These are phyloP conservation scores for Ceratocystis albifundus DNA, from an alignment of 2,329 filamentous ascomycete species.

Conservation along the genomic window DNA sequence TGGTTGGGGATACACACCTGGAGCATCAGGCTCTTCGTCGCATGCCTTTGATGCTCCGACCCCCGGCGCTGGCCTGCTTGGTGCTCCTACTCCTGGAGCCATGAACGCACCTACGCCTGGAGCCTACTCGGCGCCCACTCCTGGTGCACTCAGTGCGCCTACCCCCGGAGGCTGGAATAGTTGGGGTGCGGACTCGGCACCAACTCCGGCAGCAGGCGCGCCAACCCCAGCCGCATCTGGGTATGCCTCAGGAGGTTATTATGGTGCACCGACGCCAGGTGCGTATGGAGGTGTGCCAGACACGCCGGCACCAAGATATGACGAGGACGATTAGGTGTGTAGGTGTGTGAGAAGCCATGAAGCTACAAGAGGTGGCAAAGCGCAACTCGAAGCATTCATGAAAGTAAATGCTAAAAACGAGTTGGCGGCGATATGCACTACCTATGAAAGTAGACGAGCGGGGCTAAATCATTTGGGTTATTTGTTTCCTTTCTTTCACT, in stretches of 20 bases:
- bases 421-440: not conserved
- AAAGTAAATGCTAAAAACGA: conserved; percentile 1
- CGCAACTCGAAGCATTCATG: not conserved
- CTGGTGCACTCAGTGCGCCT: conserved; percentile 50
- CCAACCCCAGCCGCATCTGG: conserved; percentile 59
- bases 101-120: conserved; percentile 62
- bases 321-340: conserved; percentile 33
- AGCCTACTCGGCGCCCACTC: conserved; percentile 53
- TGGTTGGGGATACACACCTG: conserved; percentile 49
- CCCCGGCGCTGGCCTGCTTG: conserved; percentile 44
- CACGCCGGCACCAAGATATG: conserved; percentile 48
- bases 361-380: not conserved
- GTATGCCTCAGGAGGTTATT: conserved; percentile 37
- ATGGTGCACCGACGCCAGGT: conserved; percentile 53
- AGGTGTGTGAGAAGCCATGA: not conserved
- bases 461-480: conserved; percentile 9
- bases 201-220: conserved; percentile 52
- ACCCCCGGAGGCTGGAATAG: conserved; percentile 56
- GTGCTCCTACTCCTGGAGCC: conserved; percentile 50
- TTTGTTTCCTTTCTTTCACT: conserved; percentile 17
- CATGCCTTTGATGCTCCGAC: conserved; percentile 58
- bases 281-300: conserved; percentile 46
- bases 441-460: conserved; percentile 5
- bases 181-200: conserved; percentile 52
- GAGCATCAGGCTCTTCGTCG: conserved; percentile 35